phyloP scores from a whole-genome alignment of 352 stramenopile species.

The Pythium angustatum region DNA sequence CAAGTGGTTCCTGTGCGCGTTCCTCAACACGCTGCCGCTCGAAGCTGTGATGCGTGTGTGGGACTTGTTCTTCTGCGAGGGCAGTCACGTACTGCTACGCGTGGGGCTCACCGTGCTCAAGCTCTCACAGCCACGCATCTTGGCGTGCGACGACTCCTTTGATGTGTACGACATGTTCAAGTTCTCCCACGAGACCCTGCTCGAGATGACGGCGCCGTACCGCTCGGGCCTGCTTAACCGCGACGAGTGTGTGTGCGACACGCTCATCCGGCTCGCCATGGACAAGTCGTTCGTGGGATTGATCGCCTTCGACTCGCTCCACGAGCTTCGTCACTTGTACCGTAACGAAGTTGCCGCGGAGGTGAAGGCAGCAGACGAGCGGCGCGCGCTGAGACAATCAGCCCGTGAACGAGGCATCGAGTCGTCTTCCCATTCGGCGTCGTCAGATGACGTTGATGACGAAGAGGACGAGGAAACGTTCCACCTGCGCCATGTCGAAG shows the following conservation, averaged over 20 bases:
- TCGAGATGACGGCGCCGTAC: constrained; percentile 57
- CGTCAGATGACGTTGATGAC: constrained; percentile 15
- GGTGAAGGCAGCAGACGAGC: constrained; percentile 41
- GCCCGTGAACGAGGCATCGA: background rate
- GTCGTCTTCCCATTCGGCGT: background rate
- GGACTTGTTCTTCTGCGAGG: constrained; percentile 91
- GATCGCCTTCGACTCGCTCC: constrained; percentile 75
- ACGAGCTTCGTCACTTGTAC: constrained; percentile 72
- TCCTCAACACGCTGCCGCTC: constrained; percentile 91
- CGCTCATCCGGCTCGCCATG: constrained; percentile 72
- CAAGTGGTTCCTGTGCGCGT: constrained; percentile 93
- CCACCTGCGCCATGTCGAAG: constrained; percentile 33
- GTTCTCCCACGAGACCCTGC: constrained; percentile 63
- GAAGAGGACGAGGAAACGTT: constrained; percentile 30
- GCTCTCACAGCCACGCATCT: constrained; percentile 64
- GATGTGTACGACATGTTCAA: constrained; percentile 88
- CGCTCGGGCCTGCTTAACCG: constrained; percentile 60
- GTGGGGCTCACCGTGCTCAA: constrained; percentile 86
- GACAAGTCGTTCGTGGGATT: constrained; percentile 78
- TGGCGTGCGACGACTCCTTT: constrained; percentile 71
- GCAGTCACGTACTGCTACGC: constrained; percentile 86
- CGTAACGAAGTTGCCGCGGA: constrained; percentile 60
- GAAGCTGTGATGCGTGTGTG: constrained; percentile 89
- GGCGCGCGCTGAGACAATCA: constrained; percentile 19
- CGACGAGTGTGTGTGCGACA: constrained; percentile 86